Evolutionary conservation across 225 moss, liverwort and hornwort genomes (phyloP), one percentile per base, ranked within the genome.

Genomic region (Climacium dendroides): DNA sequence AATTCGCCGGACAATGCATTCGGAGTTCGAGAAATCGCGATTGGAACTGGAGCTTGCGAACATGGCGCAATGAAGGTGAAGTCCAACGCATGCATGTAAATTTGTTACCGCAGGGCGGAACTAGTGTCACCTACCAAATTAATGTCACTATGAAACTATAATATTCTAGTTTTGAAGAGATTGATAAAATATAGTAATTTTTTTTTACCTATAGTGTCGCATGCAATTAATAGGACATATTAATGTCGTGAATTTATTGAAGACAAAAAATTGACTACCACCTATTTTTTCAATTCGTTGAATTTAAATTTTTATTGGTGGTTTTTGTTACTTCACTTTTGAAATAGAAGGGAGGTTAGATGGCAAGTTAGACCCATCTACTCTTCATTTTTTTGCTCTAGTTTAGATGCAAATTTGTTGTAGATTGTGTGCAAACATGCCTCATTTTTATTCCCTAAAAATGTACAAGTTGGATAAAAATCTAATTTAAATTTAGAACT

Each of bases 321-420:
- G 10, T 17, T 45, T 43, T 17, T 45, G 16, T 9, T 9, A 71
- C 26, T 26, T 71, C 6, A 71, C 5, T 43, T 26, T 28, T 9
- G 25, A 70, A 26, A 9, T 15, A 71, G 5, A 41, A 26, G 15
- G 9, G 3, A 43, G 5, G 9, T 43, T 71, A 43, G 15, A 26
- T 26, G 43, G 43, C 3, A 26, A 41, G 9, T 43, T 43, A 26
- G 15, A 3, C 5, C 8, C 24, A 24, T 39, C 14, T 39, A 39
- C 8, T 69, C 3, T 37, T 37, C 2, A 0, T 22, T 39, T n/a
- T 69, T 4, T 24, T 1, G 8, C 14, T 7, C 5, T 1, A 13
- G 7, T 39, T 24, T 7, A 3, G 39, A 39, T 69, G 4, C 24
- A 39, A 67, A 24, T 37, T 39, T 39, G 8, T 39, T 69, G 24